Conservation (phyloP, 2,329 filamentous ascomycete species). For the Parafenestella ontariensis region DNA sequence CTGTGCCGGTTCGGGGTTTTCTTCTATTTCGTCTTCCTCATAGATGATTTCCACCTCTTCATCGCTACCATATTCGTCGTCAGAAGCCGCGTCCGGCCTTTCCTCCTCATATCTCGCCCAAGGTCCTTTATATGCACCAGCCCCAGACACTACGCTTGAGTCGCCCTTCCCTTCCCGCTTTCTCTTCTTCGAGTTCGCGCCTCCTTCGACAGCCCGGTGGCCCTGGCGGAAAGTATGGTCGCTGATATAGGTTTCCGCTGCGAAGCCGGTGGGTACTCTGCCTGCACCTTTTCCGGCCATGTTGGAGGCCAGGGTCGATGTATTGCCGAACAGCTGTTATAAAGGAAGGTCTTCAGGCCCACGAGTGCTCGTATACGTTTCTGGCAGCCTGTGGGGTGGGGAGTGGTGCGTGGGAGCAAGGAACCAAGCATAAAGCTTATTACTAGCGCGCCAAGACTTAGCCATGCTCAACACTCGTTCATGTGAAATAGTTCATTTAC, state of each 20-base stretch:
- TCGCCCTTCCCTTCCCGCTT: constrained; percentile 86
- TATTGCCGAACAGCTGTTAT: not conserved
- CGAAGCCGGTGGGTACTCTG: constrained; percentile 74
- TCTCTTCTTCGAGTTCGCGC: constrained; percentile 72
- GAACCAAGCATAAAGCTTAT: not conserved
- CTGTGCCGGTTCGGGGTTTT: constrained; percentile 66
- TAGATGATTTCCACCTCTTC: constrained; percentile 77
- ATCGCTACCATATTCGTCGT: constrained; percentile 68
- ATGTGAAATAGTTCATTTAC: constrained; percentile 31
- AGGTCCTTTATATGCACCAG: constrained; percentile 88
- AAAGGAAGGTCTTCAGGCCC: not conserved
- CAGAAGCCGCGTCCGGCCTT: constrained; percentile 71
- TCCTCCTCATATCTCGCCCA: constrained; percentile 87
- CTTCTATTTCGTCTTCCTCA: constrained; percentile 74
- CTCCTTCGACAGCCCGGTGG: constrained; percentile 77
- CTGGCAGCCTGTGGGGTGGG: no score
- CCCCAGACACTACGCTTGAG: constrained; percentile 82
- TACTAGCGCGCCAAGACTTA: not conserved
- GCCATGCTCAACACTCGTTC: not conserved
- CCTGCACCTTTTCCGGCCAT: constrained; percentile 44
- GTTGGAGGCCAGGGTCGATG: not conserved
- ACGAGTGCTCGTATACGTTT: not conserved
- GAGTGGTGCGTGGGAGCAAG: no score
- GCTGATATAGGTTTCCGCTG: constrained; percentile 86
- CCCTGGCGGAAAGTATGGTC: constrained; percentile 89